Conservation (phyloP, 2,329 filamentous ascomycete genomes). For the Neofusicoccum parvum region DNA sequence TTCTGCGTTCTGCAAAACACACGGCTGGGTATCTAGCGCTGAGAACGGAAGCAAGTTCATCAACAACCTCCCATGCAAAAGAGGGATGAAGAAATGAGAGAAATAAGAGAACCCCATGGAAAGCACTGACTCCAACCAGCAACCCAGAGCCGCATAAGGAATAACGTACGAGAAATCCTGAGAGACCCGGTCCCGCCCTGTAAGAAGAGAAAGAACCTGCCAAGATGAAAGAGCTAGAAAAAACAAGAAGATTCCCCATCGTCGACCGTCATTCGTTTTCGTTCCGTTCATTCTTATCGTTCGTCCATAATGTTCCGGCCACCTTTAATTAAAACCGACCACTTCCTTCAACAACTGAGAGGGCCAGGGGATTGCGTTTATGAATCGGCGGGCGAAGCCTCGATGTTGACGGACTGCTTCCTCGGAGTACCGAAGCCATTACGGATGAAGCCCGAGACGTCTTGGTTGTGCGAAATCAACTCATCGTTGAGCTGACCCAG, state of each 20-base stretch:
- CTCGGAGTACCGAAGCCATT: background rate
- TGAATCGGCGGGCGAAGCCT: background rate
- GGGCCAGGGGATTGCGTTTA: background rate
- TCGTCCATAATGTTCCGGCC: background rate
- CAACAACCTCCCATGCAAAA: slow-evolving; percentile 4
- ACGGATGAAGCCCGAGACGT: slow-evolving; percentile 11
- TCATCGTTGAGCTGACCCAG: slow-evolving; percentile 20
- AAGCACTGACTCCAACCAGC: background rate
- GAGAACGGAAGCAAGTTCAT: slow-evolving; percentile 14
- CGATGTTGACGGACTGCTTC: background rate
- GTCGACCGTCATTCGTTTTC: slow-evolving; percentile 5
- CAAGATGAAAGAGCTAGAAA: background rate
- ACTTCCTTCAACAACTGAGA: background rate
- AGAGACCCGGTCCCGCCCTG: background rate
- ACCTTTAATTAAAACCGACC: background rate
- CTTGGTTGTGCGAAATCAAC: slow-evolving; percentile 17
- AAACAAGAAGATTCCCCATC: background rate
- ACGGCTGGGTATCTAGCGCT: slow-evolving; percentile 16
- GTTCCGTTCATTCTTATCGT: background rate
- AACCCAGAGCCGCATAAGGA: background rate
- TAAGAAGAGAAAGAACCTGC: background rate
- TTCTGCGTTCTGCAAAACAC: background rate
- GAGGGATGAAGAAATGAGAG: background rate
- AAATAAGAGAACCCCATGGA: background rate
- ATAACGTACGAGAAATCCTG: background rate